These are phyloP conservation scores for Neurospora sp. DNA, from an alignment of 495 filamentous ascomycete species.

Conservation along the genomic window DNA sequence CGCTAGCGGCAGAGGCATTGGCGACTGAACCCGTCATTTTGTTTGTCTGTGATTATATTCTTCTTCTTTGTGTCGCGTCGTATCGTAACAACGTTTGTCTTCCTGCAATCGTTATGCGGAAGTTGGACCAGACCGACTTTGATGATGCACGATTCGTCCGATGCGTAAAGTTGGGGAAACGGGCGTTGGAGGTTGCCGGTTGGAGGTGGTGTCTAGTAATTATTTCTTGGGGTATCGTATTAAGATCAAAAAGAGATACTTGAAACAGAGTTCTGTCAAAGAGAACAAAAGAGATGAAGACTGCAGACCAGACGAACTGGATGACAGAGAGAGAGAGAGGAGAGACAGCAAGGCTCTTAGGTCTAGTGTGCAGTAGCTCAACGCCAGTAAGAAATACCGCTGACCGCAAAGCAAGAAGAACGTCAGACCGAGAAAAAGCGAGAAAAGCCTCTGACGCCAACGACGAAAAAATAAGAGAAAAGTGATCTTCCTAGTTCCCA, in stretches of 20 bases:
- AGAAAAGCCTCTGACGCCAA: not conserved
- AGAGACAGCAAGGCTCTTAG: not conserved
- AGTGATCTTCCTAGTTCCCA: not conserved
- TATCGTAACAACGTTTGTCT: not conserved
- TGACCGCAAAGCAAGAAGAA: not conserved
- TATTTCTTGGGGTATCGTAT: not conserved
- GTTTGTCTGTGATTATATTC: not conserved
- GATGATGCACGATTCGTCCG: not conserved
- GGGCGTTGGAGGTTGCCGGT: not conserved
- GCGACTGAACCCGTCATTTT: constrained; percentile 6
- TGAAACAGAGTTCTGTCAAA: not conserved
- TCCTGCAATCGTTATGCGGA: not conserved
- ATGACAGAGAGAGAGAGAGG: not conserved
- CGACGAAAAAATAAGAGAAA: not conserved
- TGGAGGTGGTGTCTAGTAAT: not conserved
- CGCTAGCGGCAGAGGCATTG: constrained; percentile 10
- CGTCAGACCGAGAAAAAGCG: not conserved
- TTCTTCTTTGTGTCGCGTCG: not conserved
- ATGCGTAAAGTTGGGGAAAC: not conserved
- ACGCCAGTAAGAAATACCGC: not conserved
- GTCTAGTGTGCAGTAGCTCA: not conserved
- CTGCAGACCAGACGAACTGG: not conserved
- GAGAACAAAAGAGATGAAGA: not conserved
- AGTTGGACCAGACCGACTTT: not conserved
- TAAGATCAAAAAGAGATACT: not conserved